Conservation (phyloP, 23 red algal genomes). For the Pyropia yezoensis region DNA sequence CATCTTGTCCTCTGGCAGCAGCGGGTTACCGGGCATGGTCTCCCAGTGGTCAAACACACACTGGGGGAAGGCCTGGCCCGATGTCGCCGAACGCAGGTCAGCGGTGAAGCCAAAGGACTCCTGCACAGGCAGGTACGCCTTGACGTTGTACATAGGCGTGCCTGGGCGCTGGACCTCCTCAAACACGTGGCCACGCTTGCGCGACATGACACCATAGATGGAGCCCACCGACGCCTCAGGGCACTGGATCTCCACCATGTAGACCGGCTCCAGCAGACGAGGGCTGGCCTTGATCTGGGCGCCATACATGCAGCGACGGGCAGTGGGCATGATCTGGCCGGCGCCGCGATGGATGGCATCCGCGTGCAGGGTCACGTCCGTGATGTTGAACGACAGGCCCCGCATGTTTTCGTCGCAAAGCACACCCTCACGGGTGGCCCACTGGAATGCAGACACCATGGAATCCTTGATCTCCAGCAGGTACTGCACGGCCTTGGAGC, state of each 20-base stretch:
- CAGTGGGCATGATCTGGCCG: slow-evolving; percentile 99
- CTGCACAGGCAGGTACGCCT: slow-evolving; percentile 94
- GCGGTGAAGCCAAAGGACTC: slow-evolving; percentile 99
- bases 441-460: slow-evolving; percentile 90
- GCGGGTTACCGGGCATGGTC: slow-evolving; percentile 68
- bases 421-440: slow-evolving; percentile 96
- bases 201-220: slow-evolving; percentile 91
- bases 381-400: slow-evolving; percentile 76
- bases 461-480: slow-evolving; percentile 99
- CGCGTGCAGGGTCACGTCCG: slow-evolving; percentile 87
- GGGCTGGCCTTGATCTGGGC: slow-evolving; percentile 84
- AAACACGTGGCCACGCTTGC: slow-evolving; percentile 95
- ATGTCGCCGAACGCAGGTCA: slow-evolving; percentile 88
- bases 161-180: slow-evolving; percentile 93
- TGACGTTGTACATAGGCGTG: slow-evolving; percentile 96
- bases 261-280: slow-evolving; percentile 83
- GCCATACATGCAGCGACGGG: slow-evolving; percentile 76
- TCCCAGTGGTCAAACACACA: slow-evolving; percentile 98
- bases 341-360: slow-evolving; percentile 99
- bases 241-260: slow-evolving; percentile 93
- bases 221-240: slow-evolving; percentile 83
- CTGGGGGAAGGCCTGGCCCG: slow-evolving; percentile 96
- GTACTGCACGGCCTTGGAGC: slow-evolving; percentile 98
- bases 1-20: slow-evolving; percentile 55
- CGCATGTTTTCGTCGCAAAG: slow-evolving; percentile 97